Evolutionary conservation across 2,329 filamentous ascomycete species (phyloP).

Genomic region (Simplicillium aogashimaense): DNA sequence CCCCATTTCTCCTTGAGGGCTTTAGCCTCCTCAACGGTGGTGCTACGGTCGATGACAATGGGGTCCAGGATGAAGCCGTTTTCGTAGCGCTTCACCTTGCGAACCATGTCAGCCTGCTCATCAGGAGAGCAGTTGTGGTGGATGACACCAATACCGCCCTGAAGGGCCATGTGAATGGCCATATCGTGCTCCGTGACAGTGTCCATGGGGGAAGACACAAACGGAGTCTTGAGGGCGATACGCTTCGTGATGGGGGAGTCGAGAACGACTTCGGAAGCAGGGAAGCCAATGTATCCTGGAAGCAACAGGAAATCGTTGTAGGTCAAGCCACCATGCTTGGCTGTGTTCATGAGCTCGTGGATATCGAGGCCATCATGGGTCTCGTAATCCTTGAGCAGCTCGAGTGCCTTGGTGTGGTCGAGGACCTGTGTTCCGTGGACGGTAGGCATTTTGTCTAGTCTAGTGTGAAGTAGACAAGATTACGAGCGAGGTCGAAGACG

Average conservation of each 20-base stretch:
- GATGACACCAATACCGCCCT: slow-evolving; percentile 85
- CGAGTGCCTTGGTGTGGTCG: slow-evolving; percentile 66
- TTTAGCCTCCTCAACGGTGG: slow-evolving; percentile 85
- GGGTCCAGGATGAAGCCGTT: slow-evolving; percentile 98
- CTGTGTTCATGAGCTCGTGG: slow-evolving; percentile 79
- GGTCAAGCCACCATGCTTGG: slow-evolving; percentile 84
- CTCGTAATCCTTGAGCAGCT: slow-evolving; percentile 73
- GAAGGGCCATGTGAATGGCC: slow-evolving; percentile 93
- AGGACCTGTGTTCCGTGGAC: slow-evolving; percentile 50
- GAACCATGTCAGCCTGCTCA: slow-evolving; percentile 95
- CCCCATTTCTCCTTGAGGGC: slow-evolving; percentile 96
- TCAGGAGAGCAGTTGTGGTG: slow-evolving; percentile 99
- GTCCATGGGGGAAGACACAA: slow-evolving; percentile 98
- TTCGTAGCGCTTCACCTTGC: slow-evolving; percentile 98
- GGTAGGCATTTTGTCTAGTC: slow-evolving; percentile 52
- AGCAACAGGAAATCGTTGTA: slow-evolving; percentile 98
- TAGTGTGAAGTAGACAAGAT: slow-evolving; percentile 17
- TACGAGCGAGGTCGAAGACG: slow-evolving; percentile 30
- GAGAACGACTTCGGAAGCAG: slow-evolving; percentile 77
- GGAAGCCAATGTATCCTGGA: slow-evolving; percentile 96
- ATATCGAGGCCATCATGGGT: slow-evolving; percentile 79
- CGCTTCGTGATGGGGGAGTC: slow-evolving; percentile 92
- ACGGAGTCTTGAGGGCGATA: slow-evolving; percentile 91
- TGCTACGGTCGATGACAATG: slow-evolving; percentile 77
- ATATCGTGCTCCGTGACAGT: slow-evolving; percentile 99